Evolutionary conservation across 23 red algal species (phyloP).

Genomic region (Gracilaria vermiculophylla): DNA sequence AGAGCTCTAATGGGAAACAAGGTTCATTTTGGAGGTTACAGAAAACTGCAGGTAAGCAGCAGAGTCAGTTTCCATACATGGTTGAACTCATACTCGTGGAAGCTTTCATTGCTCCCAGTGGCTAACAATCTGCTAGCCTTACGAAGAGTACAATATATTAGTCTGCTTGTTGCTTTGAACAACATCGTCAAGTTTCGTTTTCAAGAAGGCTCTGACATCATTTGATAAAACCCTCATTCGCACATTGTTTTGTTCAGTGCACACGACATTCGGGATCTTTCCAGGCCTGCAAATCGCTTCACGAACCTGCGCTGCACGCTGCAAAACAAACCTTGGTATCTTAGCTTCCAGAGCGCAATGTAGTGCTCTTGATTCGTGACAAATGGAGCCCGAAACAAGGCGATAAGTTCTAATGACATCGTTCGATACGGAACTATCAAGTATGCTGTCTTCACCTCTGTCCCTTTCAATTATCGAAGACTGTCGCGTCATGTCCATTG

Average conservation of each 20-base stretch:
- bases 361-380: constrained; percentile 51
- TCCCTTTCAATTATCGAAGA: neutral
- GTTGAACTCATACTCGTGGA: too few relatives aligned
- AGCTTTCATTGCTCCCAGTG: too few relatives aligned
- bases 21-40: too few relatives aligned
- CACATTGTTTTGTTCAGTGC: neutral
- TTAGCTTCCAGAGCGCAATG: constrained; percentile 43
- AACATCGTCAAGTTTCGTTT: neutral
- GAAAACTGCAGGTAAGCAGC: too few relatives aligned
- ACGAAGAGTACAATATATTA: too few relatives aligned
- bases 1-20: too few relatives aligned
- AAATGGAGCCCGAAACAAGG: constrained; percentile 26
- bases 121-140: too few relatives aligned
- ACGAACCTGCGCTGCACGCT: constrained; percentile 35
- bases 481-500: too few relatives aligned
- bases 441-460: neutral
- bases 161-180: too few relatives aligned
- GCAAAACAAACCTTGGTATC: constrained; percentile 39
- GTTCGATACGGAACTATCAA: neutral
- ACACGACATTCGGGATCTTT: neutral
- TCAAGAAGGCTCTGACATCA: neutral
- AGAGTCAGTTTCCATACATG: too few relatives aligned
- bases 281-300: neutral
- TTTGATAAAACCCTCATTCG: neutral
- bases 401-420: constrained; percentile 38